Evolutionary conservation across 2,329 filamentous ascomycete genomes (phyloP).

Genomic region (Tolypocladium endophyticum): DNA sequence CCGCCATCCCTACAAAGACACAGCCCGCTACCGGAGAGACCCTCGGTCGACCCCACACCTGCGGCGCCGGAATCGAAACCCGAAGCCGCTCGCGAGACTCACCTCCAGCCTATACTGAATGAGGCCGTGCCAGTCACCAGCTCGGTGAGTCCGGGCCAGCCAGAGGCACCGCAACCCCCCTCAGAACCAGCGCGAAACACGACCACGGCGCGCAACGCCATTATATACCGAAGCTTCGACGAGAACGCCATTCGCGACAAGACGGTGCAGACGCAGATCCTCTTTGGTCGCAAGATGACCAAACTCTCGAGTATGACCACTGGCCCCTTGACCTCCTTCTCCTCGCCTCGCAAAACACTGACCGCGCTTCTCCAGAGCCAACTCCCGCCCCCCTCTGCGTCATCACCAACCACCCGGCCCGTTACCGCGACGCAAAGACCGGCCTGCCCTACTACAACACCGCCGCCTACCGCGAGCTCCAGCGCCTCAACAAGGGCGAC

Average conservation of each 20-base stretch:
- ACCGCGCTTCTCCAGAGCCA: conserved; percentile 28
- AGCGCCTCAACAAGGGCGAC: conserved; percentile 59
- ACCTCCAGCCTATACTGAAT: conserved; percentile 5
- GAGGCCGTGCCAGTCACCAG: conserved; percentile 5
- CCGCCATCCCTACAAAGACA: conserved; percentile 1
- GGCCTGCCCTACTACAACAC: conserved; percentile 72
- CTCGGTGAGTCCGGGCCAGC: conserved; percentile 3
- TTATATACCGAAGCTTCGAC: conserved; percentile 51
- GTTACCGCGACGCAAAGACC: conserved; percentile 76
- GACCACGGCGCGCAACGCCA: conserved; percentile 43
- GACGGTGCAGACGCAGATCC: conserved; percentile 44
- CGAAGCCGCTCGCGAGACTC: background rate
- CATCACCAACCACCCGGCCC: conserved; percentile 72
- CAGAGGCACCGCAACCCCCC: conserved; percentile 7
- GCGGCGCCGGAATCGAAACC: background rate
- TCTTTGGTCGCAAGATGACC: conserved; percentile 49
- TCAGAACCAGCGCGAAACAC: conserved; percentile 11
- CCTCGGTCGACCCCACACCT: background rate
- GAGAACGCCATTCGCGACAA: conserved; percentile 45
- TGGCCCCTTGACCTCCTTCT: background rate
- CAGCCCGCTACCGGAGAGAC: background rate
- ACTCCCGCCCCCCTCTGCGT: conserved; percentile 53
- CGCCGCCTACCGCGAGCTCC: conserved; percentile 73
- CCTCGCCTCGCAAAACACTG: conserved; percentile 1
- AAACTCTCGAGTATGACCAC: conserved; percentile 40